A percentile compares a stretch with the other conserved stretches of the same genome.
phyloP scores from a whole-genome alignment of 2,329 filamentous ascomycete species.

The Fulvia fulva region DNA sequence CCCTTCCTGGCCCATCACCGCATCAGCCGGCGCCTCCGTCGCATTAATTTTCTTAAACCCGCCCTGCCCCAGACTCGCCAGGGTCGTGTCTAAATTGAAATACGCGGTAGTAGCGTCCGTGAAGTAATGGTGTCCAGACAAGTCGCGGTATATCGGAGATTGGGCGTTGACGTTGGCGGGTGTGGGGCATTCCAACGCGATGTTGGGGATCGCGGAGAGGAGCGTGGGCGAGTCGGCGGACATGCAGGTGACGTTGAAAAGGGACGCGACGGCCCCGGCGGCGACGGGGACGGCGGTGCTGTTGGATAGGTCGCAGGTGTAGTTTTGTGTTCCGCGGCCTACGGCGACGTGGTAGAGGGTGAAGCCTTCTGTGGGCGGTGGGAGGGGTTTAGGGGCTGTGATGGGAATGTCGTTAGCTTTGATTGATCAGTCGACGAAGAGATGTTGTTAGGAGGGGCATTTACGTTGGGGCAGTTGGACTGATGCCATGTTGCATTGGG shows the following conservation, averaged over 20 bases:
- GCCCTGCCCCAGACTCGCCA: conserved; percentile 54
- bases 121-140: conserved; percentile 83
- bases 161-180: conserved; percentile 38
- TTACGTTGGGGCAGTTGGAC: conserved; percentile 21
- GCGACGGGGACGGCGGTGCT: conserved; percentile 59
- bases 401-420: not conserved
- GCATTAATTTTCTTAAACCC: conserved; percentile 61
- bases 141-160: conserved; percentile 55
- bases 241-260: conserved; percentile 84
- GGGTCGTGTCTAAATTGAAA: conserved; percentile 68
- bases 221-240: conserved; percentile 66
- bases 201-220: conserved; percentile 59
- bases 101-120: conserved; percentile 64
- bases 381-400: conserved; percentile 50
- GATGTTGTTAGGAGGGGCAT: not conserved
- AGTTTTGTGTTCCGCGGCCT: conserved; percentile 89
- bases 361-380: conserved; percentile 57
- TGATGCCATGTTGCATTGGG: conserved; percentile 14
- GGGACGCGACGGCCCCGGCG: conserved; percentile 71
- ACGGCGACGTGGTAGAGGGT: conserved; percentile 73
- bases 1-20: conserved; percentile 54
- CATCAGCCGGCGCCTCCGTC: conserved; percentile 59
- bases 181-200: conserved; percentile 61
- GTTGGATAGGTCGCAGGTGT: conserved; percentile 66
- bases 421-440: not conserved